These are phyloP conservation scores for Monocercomonoides exilis DNA, from an alignment of 78 protist species.

Conservation along the genomic window DNA sequence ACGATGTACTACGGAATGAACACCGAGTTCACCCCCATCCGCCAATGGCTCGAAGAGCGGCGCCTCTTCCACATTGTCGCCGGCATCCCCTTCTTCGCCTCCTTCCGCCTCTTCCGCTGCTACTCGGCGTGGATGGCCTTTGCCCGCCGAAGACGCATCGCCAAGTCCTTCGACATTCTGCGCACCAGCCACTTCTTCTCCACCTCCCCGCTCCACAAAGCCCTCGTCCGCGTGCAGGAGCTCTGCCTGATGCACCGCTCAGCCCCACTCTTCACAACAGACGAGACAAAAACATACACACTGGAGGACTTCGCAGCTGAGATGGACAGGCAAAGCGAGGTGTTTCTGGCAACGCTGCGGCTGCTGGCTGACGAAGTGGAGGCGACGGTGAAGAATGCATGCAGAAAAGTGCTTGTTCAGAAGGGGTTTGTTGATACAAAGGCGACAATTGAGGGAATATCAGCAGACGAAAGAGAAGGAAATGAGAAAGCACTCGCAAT, in stretches of 20 bases:
- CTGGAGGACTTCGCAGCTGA: neutral
- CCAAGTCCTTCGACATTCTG: neutral
- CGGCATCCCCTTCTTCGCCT: constrained; percentile 37
- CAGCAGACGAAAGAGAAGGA: too few relatives aligned
- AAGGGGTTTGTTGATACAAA: too few relatives aligned
- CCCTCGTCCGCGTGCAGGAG: constrained; percentile 32
- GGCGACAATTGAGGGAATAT: too few relatives aligned
- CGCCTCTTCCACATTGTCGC: neutral
- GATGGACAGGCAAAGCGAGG: neutral
- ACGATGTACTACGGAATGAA: constrained; percentile 36
- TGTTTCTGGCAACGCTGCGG: neutral
- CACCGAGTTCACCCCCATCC: constrained; percentile 43
- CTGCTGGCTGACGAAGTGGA: neutral
- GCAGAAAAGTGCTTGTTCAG: neutral
- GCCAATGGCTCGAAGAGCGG: constrained; percentile 39
- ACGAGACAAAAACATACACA: neutral
- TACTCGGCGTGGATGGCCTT: constrained; percentile 1
- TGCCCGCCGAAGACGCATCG: neutral
- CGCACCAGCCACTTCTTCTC: constrained; percentile 5
- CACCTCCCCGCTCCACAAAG: neutral
- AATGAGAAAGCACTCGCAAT: too few relatives aligned
- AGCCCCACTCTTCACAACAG: neutral
- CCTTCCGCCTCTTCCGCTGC: constrained; percentile 32
- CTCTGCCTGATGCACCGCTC: constrained; percentile 13
- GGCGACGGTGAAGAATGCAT: neutral